phyloP scores from a whole-genome alignment of 2,329 filamentous ascomycete species.

The Claviceps sp. region DNA sequence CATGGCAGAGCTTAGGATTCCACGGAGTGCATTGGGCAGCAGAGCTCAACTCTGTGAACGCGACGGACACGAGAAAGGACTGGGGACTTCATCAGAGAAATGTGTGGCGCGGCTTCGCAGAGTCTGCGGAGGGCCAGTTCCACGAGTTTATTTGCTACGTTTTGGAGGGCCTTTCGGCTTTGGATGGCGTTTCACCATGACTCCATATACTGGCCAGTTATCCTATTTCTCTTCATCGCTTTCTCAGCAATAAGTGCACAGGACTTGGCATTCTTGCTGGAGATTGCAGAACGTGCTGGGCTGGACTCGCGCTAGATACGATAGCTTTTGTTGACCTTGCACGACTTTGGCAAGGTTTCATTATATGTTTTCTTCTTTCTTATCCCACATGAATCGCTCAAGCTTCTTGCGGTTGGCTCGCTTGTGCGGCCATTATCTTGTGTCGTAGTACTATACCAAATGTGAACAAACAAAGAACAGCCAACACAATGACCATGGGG shows the following conservation, averaged over 20 bases:
- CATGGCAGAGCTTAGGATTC: slow-evolving; percentile 19
- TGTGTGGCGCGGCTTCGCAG: slow-evolving; percentile 19
- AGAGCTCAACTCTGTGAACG: slow-evolving; percentile 16
- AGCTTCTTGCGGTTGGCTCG: neutral
- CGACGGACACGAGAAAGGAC: slow-evolving; percentile 14
- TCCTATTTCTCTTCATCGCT: no score
- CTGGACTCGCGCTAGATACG: neutral
- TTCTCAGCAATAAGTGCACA: no score
- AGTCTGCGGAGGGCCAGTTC: slow-evolving; percentile 15
- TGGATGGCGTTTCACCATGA: neutral
- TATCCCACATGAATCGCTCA: neutral
- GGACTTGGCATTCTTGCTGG: neutral
- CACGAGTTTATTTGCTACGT: slow-evolving; percentile 18
- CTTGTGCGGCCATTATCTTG: slow-evolving; percentile 12
- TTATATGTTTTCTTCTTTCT: neutral
- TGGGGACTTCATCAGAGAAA: slow-evolving; percentile 17
- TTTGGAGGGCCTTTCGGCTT: slow-evolving; percentile 17
- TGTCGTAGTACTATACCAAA: slow-evolving; percentile 22
- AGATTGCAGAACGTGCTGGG: neutral
- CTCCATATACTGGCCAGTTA: no score
- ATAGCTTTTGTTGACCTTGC: neutral
- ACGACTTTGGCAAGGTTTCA: neutral
- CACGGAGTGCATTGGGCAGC: slow-evolving; percentile 25
- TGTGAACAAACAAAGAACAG: neutral
- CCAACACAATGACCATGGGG: neutral